A percentile compares a stretch with the other conserved stretches of the same genome.
Evolutionary conservation across 768 basidiomycete species (phyloP).

Genomic region (Tricholomella constricta): DNA sequence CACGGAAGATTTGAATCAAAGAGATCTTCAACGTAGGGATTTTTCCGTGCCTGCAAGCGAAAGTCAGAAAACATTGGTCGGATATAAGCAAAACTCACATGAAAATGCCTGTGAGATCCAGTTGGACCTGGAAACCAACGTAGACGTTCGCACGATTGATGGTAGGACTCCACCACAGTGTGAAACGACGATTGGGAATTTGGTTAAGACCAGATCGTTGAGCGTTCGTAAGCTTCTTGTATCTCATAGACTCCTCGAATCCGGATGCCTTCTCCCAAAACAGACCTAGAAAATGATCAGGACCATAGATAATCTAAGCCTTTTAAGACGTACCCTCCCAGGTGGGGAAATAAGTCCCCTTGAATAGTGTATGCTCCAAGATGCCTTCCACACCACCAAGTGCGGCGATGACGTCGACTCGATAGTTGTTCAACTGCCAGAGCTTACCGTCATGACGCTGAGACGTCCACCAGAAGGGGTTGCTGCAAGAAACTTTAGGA

Average conservation of each 20-base stretch:
- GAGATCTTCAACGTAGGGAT: slow-evolving; percentile 98
- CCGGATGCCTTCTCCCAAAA: slow-evolving; percentile 99
- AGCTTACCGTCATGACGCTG: slow-evolving; percentile 96
- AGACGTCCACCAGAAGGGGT: slow-evolving; percentile 99
- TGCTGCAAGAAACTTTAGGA: slow-evolving; percentile 44
- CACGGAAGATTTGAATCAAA: slow-evolving; percentile 99
- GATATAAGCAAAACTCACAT: slow-evolving; percentile 51
- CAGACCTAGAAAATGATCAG: slow-evolving; percentile 47
- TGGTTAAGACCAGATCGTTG: slow-evolving; percentile 98
- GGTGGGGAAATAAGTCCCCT: slow-evolving; percentile 96
- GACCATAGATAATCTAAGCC: not conserved
- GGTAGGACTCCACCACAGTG: slow-evolving; percentile 98
- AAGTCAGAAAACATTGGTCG: not conserved
- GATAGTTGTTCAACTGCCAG: slow-evolving; percentile 98
- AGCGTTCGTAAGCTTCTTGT: slow-evolving; percentile 96
- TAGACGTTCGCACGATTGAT: slow-evolving; percentile 99
- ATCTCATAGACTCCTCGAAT: slow-evolving; percentile 95
- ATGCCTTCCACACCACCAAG: slow-evolving; percentile 96
- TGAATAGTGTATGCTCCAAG: slow-evolving; percentile 95
- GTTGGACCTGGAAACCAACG: slow-evolving; percentile 99
- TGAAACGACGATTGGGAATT: slow-evolving; percentile 98
- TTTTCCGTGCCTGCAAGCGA: slow-evolving; percentile 80
- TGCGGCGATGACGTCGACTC: slow-evolving; percentile 98
- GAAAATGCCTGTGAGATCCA: slow-evolving; percentile 97
- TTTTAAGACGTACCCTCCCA: slow-evolving; percentile 72